phyloP scores from a whole-genome alignment of 805 yeast species.

The Lachancea meyersii region DNA sequence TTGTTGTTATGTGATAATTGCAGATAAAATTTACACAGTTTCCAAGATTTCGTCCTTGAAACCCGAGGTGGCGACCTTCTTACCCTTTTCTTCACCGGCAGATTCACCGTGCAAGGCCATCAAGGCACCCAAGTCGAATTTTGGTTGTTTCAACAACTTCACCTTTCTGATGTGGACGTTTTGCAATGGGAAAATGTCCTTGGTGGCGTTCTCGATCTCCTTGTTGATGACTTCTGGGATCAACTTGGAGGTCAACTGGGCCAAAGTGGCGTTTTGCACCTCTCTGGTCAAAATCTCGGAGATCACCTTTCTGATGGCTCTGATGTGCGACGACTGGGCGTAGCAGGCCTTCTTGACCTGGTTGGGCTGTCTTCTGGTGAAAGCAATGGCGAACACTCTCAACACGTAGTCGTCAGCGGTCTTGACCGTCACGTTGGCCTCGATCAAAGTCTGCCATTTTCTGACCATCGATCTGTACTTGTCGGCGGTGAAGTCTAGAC shows the following conservation, averaged over 20 bases:
- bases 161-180: constrained; percentile 99
- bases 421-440: constrained; percentile 97
- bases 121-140: constrained; percentile 95
- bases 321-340: constrained; percentile 96
- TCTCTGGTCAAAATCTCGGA: constrained; percentile 93
- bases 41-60: constrained; percentile 99
- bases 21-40: constrained; percentile 60
- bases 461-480: constrained; percentile 96
- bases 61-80: constrained; percentile 79
- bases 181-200: constrained; percentile 93
- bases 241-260: constrained; percentile 95
- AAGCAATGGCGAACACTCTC: constrained; percentile 94
- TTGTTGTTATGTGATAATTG: constrained; percentile 2
- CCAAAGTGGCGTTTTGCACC: constrained; percentile 88
- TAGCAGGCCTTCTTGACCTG: constrained; percentile 96
- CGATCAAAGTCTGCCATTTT: constrained; percentile 98
- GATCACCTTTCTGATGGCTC: constrained; percentile 96
- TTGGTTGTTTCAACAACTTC: constrained; percentile 96
- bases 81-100: constrained; percentile 91
- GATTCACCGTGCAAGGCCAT: constrained; percentile 97
- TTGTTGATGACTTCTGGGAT: constrained; percentile 98
- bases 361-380: constrained; percentile 96
- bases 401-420: constrained; percentile 95
- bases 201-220: constrained; percentile 95
- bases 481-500: constrained; percentile 96